These are phyloP conservation scores for Pisolithus microcarpus DNA, from an alignment of 768 basidiomycete genomes.

Conservation along the genomic window DNA sequence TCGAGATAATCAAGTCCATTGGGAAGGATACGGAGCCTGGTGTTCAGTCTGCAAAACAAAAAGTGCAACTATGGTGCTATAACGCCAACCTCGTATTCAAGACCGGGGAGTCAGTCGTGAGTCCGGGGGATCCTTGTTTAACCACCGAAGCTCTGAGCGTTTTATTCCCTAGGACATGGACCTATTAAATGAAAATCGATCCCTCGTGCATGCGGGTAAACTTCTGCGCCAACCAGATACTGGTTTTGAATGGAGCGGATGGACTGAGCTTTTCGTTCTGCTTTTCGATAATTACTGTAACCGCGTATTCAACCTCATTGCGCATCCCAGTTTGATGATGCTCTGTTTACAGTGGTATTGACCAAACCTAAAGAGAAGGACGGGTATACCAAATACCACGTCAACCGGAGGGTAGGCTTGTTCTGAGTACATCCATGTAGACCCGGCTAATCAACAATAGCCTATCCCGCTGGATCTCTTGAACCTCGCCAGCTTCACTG, in stretches of 20 bases:
- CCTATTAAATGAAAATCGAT: slow-evolving; percentile 72
- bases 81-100: slow-evolving; percentile 77
- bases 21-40: slow-evolving; percentile 87
- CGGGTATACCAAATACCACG: slow-evolving; percentile 65
- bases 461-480: slow-evolving; percentile 91
- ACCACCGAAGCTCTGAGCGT: neutral
- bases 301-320: slow-evolving; percentile 19
- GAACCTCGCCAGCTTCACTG: slow-evolving; percentile 76
- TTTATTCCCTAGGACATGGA: slow-evolving; percentile 68
- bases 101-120: slow-evolving; percentile 60
- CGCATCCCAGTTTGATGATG: slow-evolving; percentile 6
- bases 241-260: slow-evolving; percentile 81
- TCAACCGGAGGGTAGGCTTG: slow-evolving; percentile 65
- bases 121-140: slow-evolving; percentile 8
- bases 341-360: slow-evolving; percentile 60
- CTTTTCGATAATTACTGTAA: slow-evolving; percentile 93
- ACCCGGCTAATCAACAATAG: slow-evolving; percentile 31
- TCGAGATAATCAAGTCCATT: slow-evolving; percentile 80
- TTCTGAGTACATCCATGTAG: neutral
- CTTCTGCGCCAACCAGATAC: slow-evolving; percentile 83
- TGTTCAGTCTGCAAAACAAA: slow-evolving; percentile 76
- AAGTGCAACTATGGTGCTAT: slow-evolving; percentile 86
- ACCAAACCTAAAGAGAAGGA: slow-evolving; percentile 81
- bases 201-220: slow-evolving; percentile 77
- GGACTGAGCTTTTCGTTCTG: slow-evolving; percentile 84